A percentile compares a stretch with the other conserved stretches of the same genome.
Evolutionary conservation across 78 protist genomes (phyloP).

Genomic region (Monosiga brevicollis): DNA sequence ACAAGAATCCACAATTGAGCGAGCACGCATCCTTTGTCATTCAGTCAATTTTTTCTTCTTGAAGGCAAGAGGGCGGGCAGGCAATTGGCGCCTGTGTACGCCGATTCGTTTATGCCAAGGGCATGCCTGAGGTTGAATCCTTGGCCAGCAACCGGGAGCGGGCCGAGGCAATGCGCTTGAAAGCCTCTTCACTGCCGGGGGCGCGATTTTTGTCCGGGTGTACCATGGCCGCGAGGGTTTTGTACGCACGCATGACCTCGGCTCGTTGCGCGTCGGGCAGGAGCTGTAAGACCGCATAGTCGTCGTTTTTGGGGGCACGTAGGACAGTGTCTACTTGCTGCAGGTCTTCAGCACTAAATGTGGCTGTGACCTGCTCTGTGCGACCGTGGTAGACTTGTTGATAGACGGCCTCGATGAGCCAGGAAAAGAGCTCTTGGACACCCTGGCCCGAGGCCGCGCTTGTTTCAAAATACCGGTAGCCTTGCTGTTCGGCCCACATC

Average conservation of each 20-base stretch:
- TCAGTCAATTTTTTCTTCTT: no score
- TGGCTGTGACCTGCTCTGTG: background rate
- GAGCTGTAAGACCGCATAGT: background rate
- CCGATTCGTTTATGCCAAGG: no score
- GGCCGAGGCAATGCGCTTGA: conserved; percentile 14
- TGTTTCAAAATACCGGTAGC: background rate
- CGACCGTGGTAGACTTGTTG: no score
- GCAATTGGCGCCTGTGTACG: no score
- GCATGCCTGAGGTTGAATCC: no score
- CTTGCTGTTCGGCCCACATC: background rate
- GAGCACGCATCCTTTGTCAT: no score
- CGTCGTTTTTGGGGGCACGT: background rate
- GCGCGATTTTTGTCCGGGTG: conserved; percentile 72
- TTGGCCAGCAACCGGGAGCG: background rate
- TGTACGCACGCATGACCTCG: conserved; percentile 48
- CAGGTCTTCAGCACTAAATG: background rate
- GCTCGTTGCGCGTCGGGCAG: background rate
- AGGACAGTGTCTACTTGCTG: background rate
- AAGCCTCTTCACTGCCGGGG: conserved; percentile 30
- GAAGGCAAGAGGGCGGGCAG: no score
- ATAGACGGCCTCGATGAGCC: background rate
- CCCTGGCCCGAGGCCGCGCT: background rate
- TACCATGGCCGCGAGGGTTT: conserved; percentile 54
- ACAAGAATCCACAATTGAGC: no score
- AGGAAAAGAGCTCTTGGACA: background rate